phyloP scores from a whole-genome alignment of 106 monocot genomes.

The Acanthochlamys bracteata region DNA sequence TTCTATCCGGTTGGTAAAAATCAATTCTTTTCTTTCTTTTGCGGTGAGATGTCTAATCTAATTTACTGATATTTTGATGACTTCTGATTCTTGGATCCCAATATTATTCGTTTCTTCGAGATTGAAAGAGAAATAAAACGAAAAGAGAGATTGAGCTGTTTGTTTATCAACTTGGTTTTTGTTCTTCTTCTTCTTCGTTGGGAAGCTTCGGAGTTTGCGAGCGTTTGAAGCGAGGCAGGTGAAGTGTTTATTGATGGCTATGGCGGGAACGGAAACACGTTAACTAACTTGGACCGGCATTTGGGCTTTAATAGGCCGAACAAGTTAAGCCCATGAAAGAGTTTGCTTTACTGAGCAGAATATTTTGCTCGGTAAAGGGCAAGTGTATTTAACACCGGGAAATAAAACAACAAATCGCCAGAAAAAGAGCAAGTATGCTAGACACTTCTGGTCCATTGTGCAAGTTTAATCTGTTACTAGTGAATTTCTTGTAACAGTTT shows the following conservation, averaged over 20 bases:
- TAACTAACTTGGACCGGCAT: background rate
- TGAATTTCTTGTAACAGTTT: too few relatives aligned
- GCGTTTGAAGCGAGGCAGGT: conserved; percentile 12
- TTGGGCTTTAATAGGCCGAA: too few relatives aligned
- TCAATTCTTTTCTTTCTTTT: background rate
- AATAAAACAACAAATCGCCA: too few relatives aligned
- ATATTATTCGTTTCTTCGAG: too few relatives aligned
- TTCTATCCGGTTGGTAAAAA: background rate
- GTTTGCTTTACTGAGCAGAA: too few relatives aligned
- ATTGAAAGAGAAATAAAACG: background rate
- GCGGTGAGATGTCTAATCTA: conserved; percentile 11
- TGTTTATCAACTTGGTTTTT: too few relatives aligned
- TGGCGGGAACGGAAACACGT: background rate
- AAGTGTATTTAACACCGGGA: too few relatives aligned
- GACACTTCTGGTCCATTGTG: too few relatives aligned
- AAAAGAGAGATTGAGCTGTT: background rate
- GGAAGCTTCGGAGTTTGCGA: conserved; percentile 6
- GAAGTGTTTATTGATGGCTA: background rate
- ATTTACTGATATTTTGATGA: background rate
- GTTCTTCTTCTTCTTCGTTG: background rate
- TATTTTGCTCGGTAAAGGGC: too few relatives aligned
- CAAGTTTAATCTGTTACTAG: too few relatives aligned
- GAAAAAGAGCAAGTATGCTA: too few relatives aligned
- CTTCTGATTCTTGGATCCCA: background rate
- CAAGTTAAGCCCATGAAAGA: too few relatives aligned